Evolutionary conservation across 768 basidiomycete genomes (phyloP).

Genomic region (Inosperma sp.): DNA sequence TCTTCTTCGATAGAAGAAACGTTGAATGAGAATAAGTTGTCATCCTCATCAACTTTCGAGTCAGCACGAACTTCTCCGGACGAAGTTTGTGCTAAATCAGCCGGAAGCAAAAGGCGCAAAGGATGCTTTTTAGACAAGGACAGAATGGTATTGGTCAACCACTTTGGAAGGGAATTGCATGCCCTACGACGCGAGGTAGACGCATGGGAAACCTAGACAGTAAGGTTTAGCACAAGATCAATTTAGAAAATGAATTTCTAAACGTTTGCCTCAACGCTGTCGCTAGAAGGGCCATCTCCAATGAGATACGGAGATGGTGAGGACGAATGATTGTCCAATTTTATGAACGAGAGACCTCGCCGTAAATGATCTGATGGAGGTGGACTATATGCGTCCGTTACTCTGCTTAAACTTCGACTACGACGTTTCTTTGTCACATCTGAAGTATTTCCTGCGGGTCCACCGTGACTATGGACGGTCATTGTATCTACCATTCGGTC

Average conservation of each 20-base stretch:
- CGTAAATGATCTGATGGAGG: constrained; percentile 34
- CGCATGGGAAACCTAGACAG: constrained; percentile 9
- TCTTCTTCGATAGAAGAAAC: not conserved
- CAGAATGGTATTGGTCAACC: constrained; percentile 53
- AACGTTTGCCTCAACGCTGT: constrained; percentile 17
- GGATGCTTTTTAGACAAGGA: constrained; percentile 45
- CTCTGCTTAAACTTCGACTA: constrained; percentile 24
- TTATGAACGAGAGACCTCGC: constrained; percentile 40
- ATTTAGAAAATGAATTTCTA: constrained; percentile 4
- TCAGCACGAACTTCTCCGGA: not conserved
- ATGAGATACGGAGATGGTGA: not conserved
- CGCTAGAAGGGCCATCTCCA: constrained; percentile 11
- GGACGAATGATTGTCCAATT: constrained; percentile 27
- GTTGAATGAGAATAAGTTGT: constrained; percentile 14
- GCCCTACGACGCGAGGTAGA: constrained; percentile 17
- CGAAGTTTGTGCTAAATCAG: constrained; percentile 7
- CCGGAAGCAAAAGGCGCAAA: constrained; percentile 40
- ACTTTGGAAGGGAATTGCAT: constrained; percentile 42
- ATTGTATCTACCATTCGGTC: constrained; percentile 66
- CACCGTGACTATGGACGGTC: constrained; percentile 27
- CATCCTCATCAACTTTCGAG: not conserved
- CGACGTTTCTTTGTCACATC: constrained; percentile 9
- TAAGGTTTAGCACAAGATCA: constrained; percentile 3
- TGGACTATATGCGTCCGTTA: constrained; percentile 36
- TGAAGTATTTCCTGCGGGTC: constrained; percentile 11